phyloP scores from a whole-genome alignment of 2,329 filamentous ascomycete genomes.

The Pseudogymnoascus sp. region DNA sequence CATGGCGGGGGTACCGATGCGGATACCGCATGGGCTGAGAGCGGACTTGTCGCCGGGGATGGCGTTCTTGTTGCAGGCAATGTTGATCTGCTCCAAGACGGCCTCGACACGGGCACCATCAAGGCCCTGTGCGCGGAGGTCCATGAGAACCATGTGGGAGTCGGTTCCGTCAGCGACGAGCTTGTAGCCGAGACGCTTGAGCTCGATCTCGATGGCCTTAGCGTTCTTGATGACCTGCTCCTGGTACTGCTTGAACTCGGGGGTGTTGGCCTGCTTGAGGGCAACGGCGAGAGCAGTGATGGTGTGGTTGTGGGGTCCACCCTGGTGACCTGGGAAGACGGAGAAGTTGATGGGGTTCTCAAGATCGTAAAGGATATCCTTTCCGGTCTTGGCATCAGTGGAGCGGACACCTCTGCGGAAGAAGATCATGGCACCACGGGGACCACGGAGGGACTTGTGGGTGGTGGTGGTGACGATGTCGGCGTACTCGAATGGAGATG shows the following conservation, averaged over 20 bases:
- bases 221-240: slow-evolving; percentile 87
- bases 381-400: slow-evolving; percentile 82
- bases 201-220: slow-evolving; percentile 77
- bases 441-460: slow-evolving; percentile 96
- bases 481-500: slow-evolving; percentile 84
- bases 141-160: slow-evolving; percentile 93
- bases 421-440: slow-evolving; percentile 99
- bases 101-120: slow-evolving; percentile 95
- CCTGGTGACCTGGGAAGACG: slow-evolving; percentile 98
- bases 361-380: slow-evolving; percentile 84
- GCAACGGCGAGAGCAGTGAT: slow-evolving; percentile 95
- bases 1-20: slow-evolving; percentile 97
- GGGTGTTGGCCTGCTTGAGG: slow-evolving; percentile 82
- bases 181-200: slow-evolving; percentile 85
- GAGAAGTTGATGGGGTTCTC: slow-evolving; percentile 98
- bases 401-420: slow-evolving; percentile 95
- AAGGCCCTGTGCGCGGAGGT: slow-evolving; percentile 78
- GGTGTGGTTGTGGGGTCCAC: slow-evolving; percentile 98
- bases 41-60: slow-evolving; percentile 97
- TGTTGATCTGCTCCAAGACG: slow-evolving; percentile 95
- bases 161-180: slow-evolving; percentile 94
- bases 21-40: slow-evolving; percentile 86
- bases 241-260: slow-evolving; percentile 93
- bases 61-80: slow-evolving; percentile 99
- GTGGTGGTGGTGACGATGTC: slow-evolving; percentile 98